Percentiles rank a stretch among this genome's conserved stretches.
Conservation (phyloP, 2,329 filamentous ascomycete genomes). For the Fusarium chlamydosporum region DNA sequence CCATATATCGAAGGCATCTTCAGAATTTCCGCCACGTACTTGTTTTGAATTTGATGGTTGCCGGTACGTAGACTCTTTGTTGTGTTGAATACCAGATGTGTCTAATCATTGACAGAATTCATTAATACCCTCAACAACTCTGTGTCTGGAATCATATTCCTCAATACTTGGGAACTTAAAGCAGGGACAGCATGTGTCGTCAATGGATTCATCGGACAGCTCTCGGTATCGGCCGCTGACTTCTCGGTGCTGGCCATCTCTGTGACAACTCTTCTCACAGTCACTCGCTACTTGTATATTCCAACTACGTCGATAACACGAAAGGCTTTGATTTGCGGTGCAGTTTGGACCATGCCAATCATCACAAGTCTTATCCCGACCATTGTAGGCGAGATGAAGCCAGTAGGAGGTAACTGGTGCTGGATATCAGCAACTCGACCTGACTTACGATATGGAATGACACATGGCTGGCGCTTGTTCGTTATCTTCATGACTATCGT, state of each 20-base stretch:
- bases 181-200: slow-evolving; percentile 32
- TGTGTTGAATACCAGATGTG: not conserved
- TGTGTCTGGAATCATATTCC: slow-evolving; percentile 43
- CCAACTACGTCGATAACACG: slow-evolving; percentile 30
- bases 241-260: slow-evolving; percentile 49
- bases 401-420: slow-evolving; percentile 63
- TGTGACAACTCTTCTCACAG: slow-evolving; percentile 45
- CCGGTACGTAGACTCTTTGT: slow-evolving; percentile 29
- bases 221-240: slow-evolving; percentile 47
- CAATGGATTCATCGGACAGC: slow-evolving; percentile 44
- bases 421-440: slow-evolving; percentile 59
- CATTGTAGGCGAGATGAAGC: slow-evolving; percentile 40
- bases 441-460: slow-evolving; percentile 60
- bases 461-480: slow-evolving; percentile 62
- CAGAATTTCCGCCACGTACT: slow-evolving; percentile 46
- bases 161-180: slow-evolving; percentile 23
- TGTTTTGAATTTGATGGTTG: slow-evolving; percentile 45
- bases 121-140: slow-evolving; percentile 47
- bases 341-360: slow-evolving; percentile 42
- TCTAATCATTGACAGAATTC: slow-evolving; percentile 31
- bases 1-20: slow-evolving; percentile 44
- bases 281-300: slow-evolving; percentile 40
- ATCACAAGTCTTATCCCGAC: slow-evolving; percentile 42
- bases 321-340: slow-evolving; percentile 35
- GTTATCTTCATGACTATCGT: slow-evolving; percentile 58